Evolutionary conservation across 1,284 basidiomycete genomes (phyloP), one percentile per base, ranked within the genome.

Genomic region (Sanghuangporus weigelae): DNA sequence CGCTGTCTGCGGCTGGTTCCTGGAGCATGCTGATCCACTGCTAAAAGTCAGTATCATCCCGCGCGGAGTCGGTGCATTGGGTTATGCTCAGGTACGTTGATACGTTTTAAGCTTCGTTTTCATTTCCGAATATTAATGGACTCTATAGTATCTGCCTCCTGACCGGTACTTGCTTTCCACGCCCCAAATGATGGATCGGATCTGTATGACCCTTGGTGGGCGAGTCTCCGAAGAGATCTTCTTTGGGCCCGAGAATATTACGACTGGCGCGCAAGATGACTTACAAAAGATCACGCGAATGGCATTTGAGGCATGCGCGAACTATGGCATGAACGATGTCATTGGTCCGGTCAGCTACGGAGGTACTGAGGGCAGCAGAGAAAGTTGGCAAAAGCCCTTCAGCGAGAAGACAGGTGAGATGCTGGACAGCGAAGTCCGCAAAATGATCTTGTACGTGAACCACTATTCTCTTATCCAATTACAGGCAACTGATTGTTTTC

Each of bases 41-140:
- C 85, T 98, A 68, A 98, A 98, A 79, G 96, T 99, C 62, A 98
- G 95, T 73, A 99, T 99, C 76, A 98, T 99, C 66, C 96, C 96
- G 51, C 87, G 96, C 69, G 97, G 96, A 61, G 90, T 95, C 62
- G 96, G 96, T 44, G 95, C 96, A 12, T 81, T 99, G 49, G 97
- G 96, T 56, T 99, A 99, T 76, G 96, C 97, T 60, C 92, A 93
- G 81, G 92, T 92, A 71, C 68, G 81, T 73, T 57, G 51, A 48
- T 40, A 57, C 61, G 23, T 38, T 54, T 51, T 62, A 51, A 38
- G 21, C 42, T 31, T 63, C 12, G 36, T 53, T 16, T 50, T 39
- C 26, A 48, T 66, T 39, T 55, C 57, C 49, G 14, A 48, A 16
- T 58, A 58, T 63, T 57, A 65, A 39, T 48, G 7, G 21, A 54